Evolutionary conservation across 2,329 filamentous ascomycete species (phyloP), one percentile per base, ranked within the genome.

Genomic region (Didymella exigua): DNA sequence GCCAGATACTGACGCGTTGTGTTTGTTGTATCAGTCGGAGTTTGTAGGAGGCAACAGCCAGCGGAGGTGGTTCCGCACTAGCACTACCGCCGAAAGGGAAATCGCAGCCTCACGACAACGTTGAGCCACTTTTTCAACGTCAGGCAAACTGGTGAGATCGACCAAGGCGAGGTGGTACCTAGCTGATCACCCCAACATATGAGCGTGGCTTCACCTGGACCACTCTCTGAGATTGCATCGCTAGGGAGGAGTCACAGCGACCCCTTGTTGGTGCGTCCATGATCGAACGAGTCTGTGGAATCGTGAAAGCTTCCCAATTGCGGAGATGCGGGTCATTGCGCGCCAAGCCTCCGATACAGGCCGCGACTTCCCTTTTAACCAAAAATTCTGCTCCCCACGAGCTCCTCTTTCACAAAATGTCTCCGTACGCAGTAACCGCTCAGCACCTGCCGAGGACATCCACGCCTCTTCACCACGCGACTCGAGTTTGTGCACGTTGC

Each of bases 401-500:
- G 52, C 54, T 52, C 59, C 46, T 55, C 62, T 65, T 69, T 60
- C 62, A 63, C 60, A 65, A 67, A 66, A 68, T 68, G 66, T 66
- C 53, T 58, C 61, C 49, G 44, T 42, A 61, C 61, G 60, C 60
- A 54, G 40, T 51, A 56, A 50, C 53, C 47, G 54, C 49, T 54
- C 55, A 49, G 44, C 44, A 49, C 45, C 47, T 53, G 58, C 58
- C 45, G 45, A 59, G 31, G 43, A 49, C 57, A 31, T 40, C 42
- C 48, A 44, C 56, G 27, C 34, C 50, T 51, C 44, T 49, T 42
- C 23, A 23, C 21, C 16, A 19, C 44, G 19, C n/a, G 5, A 30
- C 48, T 10, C 19, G 18, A 34, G 45, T 54, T 37, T 40, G 56
- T 58, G 59, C 58, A 52, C 30, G 27, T 30, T 54, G 50, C 19